A percentile compares a stretch with the other conserved stretches of the same genome.
Evolutionary conservation across 192 early-diverging fungal genomes (phyloP).

Genomic region (Cladochytrium replicatum): DNA sequence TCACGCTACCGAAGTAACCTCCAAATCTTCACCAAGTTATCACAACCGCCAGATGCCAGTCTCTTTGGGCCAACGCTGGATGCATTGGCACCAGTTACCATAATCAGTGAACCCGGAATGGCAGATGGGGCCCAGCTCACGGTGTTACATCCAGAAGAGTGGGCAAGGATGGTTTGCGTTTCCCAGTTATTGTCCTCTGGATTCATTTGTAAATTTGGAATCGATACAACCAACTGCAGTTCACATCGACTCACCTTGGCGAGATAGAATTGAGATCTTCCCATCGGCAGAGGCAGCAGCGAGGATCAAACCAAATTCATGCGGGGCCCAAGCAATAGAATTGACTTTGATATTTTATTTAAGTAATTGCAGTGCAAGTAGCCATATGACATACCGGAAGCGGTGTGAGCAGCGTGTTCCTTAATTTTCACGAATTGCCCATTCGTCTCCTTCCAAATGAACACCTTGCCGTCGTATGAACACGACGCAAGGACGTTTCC

Average conservation of each 20-base stretch:
- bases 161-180: slow-evolving; percentile 63
- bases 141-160: slow-evolving; percentile 84
- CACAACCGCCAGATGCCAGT: slow-evolving; percentile 89
- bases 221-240: too few species aligned
- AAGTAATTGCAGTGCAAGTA: too few species aligned
- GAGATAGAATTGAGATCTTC: slow-evolving; percentile 83
- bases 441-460: slow-evolving; percentile 91
- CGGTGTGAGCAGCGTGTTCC: slow-evolving; percentile 79
- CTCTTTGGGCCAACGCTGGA: slow-evolving; percentile 53
- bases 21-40: slow-evolving; percentile 96
- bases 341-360: slow-evolving; percentile 82
- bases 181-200: slow-evolving; percentile 85
- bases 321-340: slow-evolving; percentile 92
- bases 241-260: slow-evolving; percentile 69
- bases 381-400: too few species aligned
- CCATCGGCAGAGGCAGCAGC: slow-evolving; percentile 93
- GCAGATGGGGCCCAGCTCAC: slow-evolving; percentile 92
- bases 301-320: slow-evolving; percentile 88
- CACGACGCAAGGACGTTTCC: slow-evolving; percentile 92
- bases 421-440: slow-evolving; percentile 70
- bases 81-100: slow-evolving; percentile 47
- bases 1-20: slow-evolving; percentile 27
- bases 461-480: slow-evolving; percentile 90
- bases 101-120: slow-evolving; percentile 61
- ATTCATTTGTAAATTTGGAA: too few species aligned